Evolutionary conservation across 371 early-diverging fungal genomes (phyloP).

Genomic region (Mucor velutinosus): DNA sequence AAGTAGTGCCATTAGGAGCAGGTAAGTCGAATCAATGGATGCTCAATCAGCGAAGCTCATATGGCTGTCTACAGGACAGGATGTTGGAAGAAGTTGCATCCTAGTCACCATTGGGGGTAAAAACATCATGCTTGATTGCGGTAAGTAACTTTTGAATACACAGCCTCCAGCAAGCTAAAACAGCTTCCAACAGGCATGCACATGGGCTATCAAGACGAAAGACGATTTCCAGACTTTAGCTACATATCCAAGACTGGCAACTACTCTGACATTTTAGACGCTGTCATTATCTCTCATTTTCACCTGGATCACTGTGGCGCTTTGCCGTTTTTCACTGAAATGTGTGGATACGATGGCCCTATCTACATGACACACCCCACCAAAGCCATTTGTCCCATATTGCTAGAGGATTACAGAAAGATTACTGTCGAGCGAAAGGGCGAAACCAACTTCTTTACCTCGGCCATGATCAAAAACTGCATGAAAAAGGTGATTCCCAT

Average conservation of each 20-base stretch:
- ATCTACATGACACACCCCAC: conserved; percentile 98
- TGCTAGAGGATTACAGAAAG: conserved; percentile 92
- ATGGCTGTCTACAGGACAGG: conserved; percentile 55
- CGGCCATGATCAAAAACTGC: conserved; percentile 83
- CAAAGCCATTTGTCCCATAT: conserved; percentile 90
- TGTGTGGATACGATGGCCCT: conserved; percentile 93
- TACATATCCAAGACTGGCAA: conserved; percentile 86
- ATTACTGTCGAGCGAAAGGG: conserved; percentile 86
- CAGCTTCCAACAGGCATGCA: conserved; percentile 73
- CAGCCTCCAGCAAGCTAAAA: not conserved
- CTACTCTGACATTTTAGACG: conserved; percentile 87
- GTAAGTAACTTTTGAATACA: no score
- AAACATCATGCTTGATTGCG: conserved; percentile 98
- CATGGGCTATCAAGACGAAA: conserved; percentile 96
- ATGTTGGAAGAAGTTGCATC: conserved; percentile 95
- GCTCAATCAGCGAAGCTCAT: not conserved
- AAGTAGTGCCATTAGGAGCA: conserved; percentile 35
- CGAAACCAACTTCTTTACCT: conserved; percentile 86
- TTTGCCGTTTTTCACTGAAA: conserved; percentile 94
- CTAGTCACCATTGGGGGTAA: conserved; percentile 85
- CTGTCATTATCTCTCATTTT: conserved; percentile 94
- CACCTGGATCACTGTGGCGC: conserved; percentile 98
- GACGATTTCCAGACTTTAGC: conserved; percentile 98
- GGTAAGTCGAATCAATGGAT: conserved; percentile 11
- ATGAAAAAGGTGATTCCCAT: conserved; percentile 92